A percentile compares a stretch with the other conserved stretches of the same genome.
Evolutionary conservation across 164 flowering plant species (phyloP).

Genomic region (Pachysandra terminalis): DNA sequence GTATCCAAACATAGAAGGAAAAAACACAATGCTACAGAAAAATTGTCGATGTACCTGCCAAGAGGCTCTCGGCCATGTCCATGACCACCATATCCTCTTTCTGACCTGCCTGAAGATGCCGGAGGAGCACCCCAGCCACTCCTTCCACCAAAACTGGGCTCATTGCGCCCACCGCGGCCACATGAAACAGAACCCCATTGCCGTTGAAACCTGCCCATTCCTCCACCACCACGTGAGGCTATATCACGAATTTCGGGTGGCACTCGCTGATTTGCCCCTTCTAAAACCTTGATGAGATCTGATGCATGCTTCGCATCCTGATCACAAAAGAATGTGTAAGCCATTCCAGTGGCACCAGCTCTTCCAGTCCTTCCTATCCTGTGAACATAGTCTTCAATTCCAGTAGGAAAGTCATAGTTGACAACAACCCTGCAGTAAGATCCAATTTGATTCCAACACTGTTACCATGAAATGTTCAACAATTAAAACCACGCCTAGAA

Average conservation of each 20-base stretch:
- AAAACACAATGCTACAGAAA: too few species aligned
- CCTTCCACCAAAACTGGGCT: slow-evolving; percentile 41
- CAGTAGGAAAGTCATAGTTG: slow-evolving; percentile 92
- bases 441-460: background rate
- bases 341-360: too few species aligned
- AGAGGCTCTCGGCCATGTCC: slow-evolving; percentile 35
- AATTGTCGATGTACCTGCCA: slow-evolving; percentile 35
- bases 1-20: background rate
- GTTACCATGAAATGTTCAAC: too few species aligned
- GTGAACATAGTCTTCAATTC: slow-evolving; percentile 93
- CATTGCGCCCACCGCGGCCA: slow-evolving; percentile 42
- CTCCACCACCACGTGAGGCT: slow-evolving; percentile 70
- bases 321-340: slow-evolving; percentile 69
- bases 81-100: slow-evolving; percentile 31
- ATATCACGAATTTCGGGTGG: slow-evolving; percentile 70
- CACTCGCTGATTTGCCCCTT: too few species aligned
- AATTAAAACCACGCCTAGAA: too few species aligned
- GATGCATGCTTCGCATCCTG: slow-evolving; percentile 75
- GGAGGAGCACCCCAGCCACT: slow-evolving; percentile 33
- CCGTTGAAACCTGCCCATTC: slow-evolving; percentile 48
- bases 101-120: slow-evolving; percentile 35
- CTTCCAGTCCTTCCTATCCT: too few species aligned
- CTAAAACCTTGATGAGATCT: slow-evolving; percentile 80
- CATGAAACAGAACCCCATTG: slow-evolving; percentile 51
- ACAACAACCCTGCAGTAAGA: slow-evolving; percentile 42